Conservation (phyloP, 805 yeast species). For the Lipomyces yamadae region DNA sequence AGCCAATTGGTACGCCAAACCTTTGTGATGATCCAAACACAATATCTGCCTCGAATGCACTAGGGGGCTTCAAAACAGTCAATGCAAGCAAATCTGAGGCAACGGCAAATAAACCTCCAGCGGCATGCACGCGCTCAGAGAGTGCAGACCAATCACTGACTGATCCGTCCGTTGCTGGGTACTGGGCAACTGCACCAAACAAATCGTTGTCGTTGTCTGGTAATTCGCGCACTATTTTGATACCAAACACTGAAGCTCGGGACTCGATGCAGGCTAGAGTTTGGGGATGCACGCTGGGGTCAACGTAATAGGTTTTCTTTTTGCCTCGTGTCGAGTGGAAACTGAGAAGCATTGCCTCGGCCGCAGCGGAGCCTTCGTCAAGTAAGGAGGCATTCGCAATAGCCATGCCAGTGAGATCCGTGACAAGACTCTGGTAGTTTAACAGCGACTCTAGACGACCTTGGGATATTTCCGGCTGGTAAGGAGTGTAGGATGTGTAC, state of each 20-base stretch:
- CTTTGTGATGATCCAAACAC: slow-evolving; percentile 93
- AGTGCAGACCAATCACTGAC: slow-evolving; percentile 59
- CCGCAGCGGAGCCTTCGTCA: slow-evolving; percentile 98
- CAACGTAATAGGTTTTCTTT: slow-evolving; percentile 70
- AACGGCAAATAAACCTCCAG: slow-evolving; percentile 77
- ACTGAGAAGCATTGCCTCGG: slow-evolving; percentile 91
- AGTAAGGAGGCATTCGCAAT: slow-evolving; percentile 92
- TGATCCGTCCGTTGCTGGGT: slow-evolving; percentile 86
- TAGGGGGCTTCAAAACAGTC: slow-evolving; percentile 82
- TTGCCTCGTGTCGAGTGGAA: slow-evolving; percentile 71
- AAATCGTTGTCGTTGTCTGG: slow-evolving; percentile 51
- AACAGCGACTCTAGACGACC: slow-evolving; percentile 90
- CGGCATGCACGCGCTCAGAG: slow-evolving; percentile 67
- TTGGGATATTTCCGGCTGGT: slow-evolving; percentile 97
- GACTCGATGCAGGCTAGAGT: slow-evolving; percentile 78
- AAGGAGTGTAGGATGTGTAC: slow-evolving; percentile 98
- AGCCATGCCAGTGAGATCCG: slow-evolving; percentile 92
- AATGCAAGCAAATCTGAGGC: slow-evolving; percentile 93
- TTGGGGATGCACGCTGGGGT: slow-evolving; percentile 78
- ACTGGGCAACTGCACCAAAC: slow-evolving; percentile 87
- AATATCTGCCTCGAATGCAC: slow-evolving; percentile 86
- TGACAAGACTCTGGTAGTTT: slow-evolving; percentile 89
- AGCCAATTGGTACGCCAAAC: slow-evolving; percentile 97
- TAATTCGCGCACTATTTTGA: slow-evolving; percentile 64
- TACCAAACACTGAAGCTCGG: slow-evolving; percentile 75